Percentiles rank a stretch among this genome's conserved stretches.
phyloP scores from a whole-genome alignment of 2,329 filamentous ascomycete genomes.

The Claviceps sorghi region DNA sequence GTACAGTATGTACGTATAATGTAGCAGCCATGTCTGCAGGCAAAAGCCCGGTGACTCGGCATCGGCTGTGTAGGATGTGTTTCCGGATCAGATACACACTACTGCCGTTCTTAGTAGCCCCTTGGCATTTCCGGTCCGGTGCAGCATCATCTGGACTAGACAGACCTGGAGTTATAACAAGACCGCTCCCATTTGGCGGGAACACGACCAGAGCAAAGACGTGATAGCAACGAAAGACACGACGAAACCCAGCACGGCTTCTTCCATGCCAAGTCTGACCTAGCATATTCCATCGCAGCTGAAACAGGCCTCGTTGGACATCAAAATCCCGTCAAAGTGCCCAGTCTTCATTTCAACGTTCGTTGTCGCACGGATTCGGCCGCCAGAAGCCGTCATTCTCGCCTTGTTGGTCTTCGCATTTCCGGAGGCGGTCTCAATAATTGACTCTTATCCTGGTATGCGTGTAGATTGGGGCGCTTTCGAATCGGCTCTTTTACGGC shows the following conservation, averaged over 20 bases:
- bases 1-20: background rate
- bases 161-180: constrained; percentile 8
- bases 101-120: constrained; percentile 1
- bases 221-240: constrained; percentile 7
- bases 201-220: background rate
- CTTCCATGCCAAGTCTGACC: background rate
- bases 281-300: background rate
- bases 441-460: no score
- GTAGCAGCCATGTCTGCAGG: constrained; percentile 8
- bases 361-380: background rate
- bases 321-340: background rate
- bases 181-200: constrained; percentile 5
- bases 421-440: background rate
- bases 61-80: constrained; percentile 7
- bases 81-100: constrained; percentile 11
- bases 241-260: background rate
- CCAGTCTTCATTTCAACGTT: no score
- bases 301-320: no score
- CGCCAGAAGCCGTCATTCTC: background rate
- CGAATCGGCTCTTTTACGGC: background rate
- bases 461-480: background rate
- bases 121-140: constrained; percentile 1
- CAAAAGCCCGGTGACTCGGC: constrained; percentile 1
- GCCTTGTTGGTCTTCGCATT: background rate
- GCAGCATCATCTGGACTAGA: background rate